Evolutionary conservation across 2,329 filamentous ascomycete genomes (phyloP), one percentile per base, ranked within the genome.

Genomic region (Hirsutella rhossiliensis): DNA sequence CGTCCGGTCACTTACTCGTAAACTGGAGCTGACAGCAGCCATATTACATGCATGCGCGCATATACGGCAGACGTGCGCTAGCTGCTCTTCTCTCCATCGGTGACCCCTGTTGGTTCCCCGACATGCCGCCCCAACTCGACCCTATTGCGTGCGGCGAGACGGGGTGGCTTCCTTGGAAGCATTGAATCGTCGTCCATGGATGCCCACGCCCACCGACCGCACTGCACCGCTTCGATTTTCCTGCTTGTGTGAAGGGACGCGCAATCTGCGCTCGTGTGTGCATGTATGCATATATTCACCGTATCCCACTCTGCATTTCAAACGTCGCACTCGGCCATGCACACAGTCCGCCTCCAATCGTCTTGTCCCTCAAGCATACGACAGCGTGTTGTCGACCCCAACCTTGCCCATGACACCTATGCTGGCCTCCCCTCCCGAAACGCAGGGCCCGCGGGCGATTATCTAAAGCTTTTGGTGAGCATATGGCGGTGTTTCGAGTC

Each of bases 331-430:
- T 27, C 23, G 23, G 6, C 23, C 23, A n/a, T n/a, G n/a, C n/a
- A n/a, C n/a, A n/a, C n/a, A n/a, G n/a, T n/a, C n/a, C n/a, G n/a
- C n/a, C n/a, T 30, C 31, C 15, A 19, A 20, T 34, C 29, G 31
- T 53, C 49, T 3, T 20, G 19, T 15, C 29, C 3, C 28, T 48
- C 38, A 74, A 36, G 61, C 61, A 53, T 75, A 77, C 30, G 81
- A 74, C 54, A 94, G 60, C 2, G 85, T 89, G 57, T 85, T 78
- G 60, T 94, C 87, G 38, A 80, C 72, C 40, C 77, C 71, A 53
- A 92, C 78, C 45, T 64, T 76, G 32, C 77, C 86, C 41, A 73
- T 63, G 11, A 82, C 71, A 5, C 82, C 79, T 27, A 90, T 61
- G 7, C 70, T 69, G 1, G 75, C 75, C 61, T 84, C 78, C 7